Evolutionary conservation across 805 yeast genomes (phyloP).

Genomic region (Sugiyamaella boreocaroliniensis): DNA sequence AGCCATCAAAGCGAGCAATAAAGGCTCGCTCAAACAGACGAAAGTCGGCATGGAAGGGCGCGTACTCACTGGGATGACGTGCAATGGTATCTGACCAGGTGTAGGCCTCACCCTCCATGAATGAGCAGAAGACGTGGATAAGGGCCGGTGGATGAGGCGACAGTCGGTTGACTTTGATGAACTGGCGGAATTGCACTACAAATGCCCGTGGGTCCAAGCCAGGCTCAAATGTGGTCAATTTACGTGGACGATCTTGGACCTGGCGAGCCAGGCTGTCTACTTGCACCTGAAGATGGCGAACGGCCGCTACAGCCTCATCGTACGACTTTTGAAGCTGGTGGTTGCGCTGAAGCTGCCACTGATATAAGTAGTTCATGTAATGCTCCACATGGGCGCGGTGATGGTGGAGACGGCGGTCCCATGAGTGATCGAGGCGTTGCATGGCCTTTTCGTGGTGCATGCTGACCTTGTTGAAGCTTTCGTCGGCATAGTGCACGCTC

Average conservation of each 20-base stretch:
- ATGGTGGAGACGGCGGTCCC: not conserved
- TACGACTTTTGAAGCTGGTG: slow-evolving; percentile 1
- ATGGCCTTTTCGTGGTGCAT: not conserved
- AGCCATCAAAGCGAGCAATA: not conserved
- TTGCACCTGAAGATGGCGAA: slow-evolving; percentile 2
- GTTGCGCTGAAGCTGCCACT: slow-evolving; percentile 2
- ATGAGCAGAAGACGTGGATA: not conserved
- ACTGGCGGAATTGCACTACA: not conserved
- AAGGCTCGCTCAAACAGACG: slow-evolving; percentile 1
- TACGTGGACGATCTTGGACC: not conserved
- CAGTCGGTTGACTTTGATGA: not conserved
- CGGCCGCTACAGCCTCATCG: not conserved
- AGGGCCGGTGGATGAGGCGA: slow-evolving; percentile 1
- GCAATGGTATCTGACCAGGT: slow-evolving; percentile 2
- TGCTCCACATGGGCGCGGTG: not conserved
- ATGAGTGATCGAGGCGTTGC: not conserved
- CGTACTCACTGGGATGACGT: not conserved
- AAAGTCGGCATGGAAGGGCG: not conserved
- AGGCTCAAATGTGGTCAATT: slow-evolving; percentile 1
- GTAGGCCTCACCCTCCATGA: slow-evolving; percentile 1
- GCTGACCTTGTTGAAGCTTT: not conserved
- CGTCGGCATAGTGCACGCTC: not conserved
- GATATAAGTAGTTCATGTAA: slow-evolving; percentile 1
- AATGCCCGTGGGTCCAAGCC: slow-evolving; percentile 3
- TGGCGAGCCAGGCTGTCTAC: not conserved